These are phyloP conservation scores for Penicillium sumatraense DNA, from an alignment of 2,329 filamentous ascomycete genomes.

Conservation along the genomic window DNA sequence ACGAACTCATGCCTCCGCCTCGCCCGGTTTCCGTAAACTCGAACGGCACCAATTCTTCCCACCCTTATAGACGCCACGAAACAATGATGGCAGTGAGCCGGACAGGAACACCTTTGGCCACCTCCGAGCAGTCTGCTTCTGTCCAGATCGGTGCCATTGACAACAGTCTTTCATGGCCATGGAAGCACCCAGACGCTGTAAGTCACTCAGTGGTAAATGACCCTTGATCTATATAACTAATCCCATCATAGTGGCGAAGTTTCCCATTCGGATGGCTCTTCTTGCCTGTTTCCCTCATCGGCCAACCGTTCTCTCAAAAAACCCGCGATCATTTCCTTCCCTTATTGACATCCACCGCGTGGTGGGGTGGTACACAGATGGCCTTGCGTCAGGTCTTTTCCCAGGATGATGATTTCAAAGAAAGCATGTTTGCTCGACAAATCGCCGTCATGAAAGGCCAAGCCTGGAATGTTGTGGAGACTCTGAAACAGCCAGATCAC, in stretches of 20 bases:
- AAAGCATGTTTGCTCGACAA: slow-evolving; percentile 98
- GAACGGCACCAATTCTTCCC: slow-evolving; percentile 52
- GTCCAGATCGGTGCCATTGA: slow-evolving; percentile 92
- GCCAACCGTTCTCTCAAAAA: slow-evolving; percentile 91
- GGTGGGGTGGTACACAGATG: slow-evolving; percentile 95
- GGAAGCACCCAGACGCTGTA: slow-evolving; percentile 95
- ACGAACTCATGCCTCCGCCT: slow-evolving; percentile 55
- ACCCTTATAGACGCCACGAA: slow-evolving; percentile 77
- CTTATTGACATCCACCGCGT: slow-evolving; percentile 87
- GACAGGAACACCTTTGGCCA: slow-evolving; percentile 57
- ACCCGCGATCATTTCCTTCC: slow-evolving; percentile 96
- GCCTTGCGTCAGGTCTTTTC: slow-evolving; percentile 86
- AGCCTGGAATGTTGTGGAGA: slow-evolving; percentile 99
- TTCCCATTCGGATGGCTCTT: slow-evolving; percentile 99
- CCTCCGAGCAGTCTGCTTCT: slow-evolving; percentile 55
- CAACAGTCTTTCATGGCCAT: slow-evolving; percentile 97
- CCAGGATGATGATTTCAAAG: slow-evolving; percentile 93
- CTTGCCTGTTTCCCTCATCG: slow-evolving; percentile 92
- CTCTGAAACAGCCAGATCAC: slow-evolving; percentile 88
- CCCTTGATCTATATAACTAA: slow-evolving; percentile 39
- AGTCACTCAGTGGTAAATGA: slow-evolving; percentile 31
- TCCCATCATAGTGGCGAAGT: slow-evolving; percentile 67
- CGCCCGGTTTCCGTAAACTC: slow-evolving; percentile 65
- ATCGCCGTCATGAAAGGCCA: slow-evolving; percentile 99
- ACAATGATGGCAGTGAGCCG: slow-evolving; percentile 77